Percentiles rank a stretch among this genome's conserved stretches.
Conservation (phyloP, 805 yeast species). For the Kodamaea lidongshanica region DNA sequence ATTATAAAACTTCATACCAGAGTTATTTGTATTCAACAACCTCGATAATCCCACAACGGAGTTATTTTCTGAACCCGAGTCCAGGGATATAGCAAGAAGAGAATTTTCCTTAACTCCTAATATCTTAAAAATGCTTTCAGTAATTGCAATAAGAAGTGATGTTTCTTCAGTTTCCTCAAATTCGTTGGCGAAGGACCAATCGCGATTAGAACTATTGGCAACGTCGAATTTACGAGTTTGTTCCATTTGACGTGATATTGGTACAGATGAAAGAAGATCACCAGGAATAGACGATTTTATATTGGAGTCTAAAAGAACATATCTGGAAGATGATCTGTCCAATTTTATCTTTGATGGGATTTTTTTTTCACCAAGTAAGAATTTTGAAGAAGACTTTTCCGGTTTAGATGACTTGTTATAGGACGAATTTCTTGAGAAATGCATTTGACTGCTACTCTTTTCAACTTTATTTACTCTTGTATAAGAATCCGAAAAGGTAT, state of each 20-base stretch:
- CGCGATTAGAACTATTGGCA: no score
- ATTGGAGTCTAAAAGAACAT: conserved; percentile 45
- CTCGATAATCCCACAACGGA: conserved; percentile 5
- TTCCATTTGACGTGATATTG: conserved; percentile 50
- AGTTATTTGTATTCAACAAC: conserved; percentile 4
- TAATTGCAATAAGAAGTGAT: conserved; percentile 54
- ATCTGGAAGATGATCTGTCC: conserved; percentile 25
- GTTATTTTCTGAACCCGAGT: conserved; percentile 3
- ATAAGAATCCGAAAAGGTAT: no score
- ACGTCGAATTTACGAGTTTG: no score
- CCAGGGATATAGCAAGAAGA: conserved; percentile 2
- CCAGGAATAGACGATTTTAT: conserved; percentile 67
- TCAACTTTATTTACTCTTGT: no score
- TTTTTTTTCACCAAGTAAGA: neutral
- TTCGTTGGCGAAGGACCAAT: conserved; percentile 44
- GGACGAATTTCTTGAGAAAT: no score
- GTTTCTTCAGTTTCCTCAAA: conserved; percentile 66
- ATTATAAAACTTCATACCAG: conserved; percentile 25
- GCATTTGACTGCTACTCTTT: no score
- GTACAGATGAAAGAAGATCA: conserved; percentile 76
- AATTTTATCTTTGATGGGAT: conserved; percentile 1
- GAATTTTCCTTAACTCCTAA: conserved; percentile 48
- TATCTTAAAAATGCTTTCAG: conserved; percentile 62
- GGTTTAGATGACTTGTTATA: no score
- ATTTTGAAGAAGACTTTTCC: no score